Base-by-base conservation (phyloP, 2,329 filamentous ascomycete species). In the Xylaria digitata region DNA sequence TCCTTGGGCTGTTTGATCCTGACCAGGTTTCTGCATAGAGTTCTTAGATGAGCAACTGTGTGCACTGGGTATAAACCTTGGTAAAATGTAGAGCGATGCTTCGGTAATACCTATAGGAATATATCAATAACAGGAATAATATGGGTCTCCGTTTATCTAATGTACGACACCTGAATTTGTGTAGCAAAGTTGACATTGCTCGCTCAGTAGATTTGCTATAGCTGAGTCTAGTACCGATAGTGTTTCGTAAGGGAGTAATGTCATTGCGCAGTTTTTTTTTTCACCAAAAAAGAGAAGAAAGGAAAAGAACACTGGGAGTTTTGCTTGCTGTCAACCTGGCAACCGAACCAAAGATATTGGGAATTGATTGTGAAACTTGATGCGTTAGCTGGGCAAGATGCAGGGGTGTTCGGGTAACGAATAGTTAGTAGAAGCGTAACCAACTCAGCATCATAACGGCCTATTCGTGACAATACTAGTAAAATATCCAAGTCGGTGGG, bases 381-480 rank as follows among this genome's bases (percentile, higher is more conserved):
- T 66, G 60, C 48, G 21, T 62, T 53, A 52, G 55, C 61, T 67
- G 50, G 63, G 67, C 48, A 57, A 26, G 48, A 55, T 40, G 62
- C 64, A 67, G 63, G 67, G 68, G 65, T 59, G 66, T 65, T 63
- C 15, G 53, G 53, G 15, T 30, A 50, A 40, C 15, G 58, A 40
- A 52, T 37, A 30, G 45, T 69, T 70, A 66, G 66, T 66, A 21
- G 64, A 65, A 66, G 58, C 52, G 66, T 70, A 50, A 54, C 45
- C 19, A 26, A 48, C 9, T 37, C 30, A 46, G 21, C n/a, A 54
- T 55, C 54, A 67, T 64, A 46, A 46, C 30, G 54, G 48, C 61
- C 67, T 60, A 65, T 57, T 64, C 67, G 57, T 70, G 66, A 70
- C 64, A 65, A 43, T n/a, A n/a, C n/a, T n/a, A n/a, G n/a, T 40